Evolutionary conservation across 441 rosid species (phyloP), one percentile per base, ranked within the genome.

Genomic region (Populus hybrid): DNA sequence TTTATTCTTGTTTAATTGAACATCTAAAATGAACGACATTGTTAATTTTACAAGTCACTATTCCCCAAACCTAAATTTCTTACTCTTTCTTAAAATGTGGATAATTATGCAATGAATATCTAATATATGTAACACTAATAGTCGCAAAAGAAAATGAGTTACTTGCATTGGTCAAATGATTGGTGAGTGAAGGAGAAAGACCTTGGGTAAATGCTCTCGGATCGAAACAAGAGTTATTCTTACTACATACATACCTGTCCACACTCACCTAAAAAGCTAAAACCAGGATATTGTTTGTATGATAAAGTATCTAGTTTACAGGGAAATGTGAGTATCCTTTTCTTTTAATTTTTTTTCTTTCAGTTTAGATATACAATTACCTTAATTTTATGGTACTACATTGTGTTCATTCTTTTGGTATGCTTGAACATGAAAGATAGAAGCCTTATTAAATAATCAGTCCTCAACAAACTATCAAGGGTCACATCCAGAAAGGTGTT

Each of bases 201-300:
- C 36, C 61, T 80, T 95, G 78, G 99, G 97, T 21, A 91, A 87
- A 63, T 82, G 91, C 80, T 95, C 94, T 71, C 79, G 90, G 72
- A 84, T 91, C 84, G 69, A 87, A 85, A 30, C 87, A 85, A 53
- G 96, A 89, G 82, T 77, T 94, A 64, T 84, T 80, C 78, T 36
- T 74, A 63, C 83, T 95, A 87, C 97, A 91, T 85, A 82, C 79
- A 38, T 38, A 38, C 46, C 40, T 92, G 94, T 70, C 12, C 83
- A 38, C 82, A 85, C 81, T 97, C 98, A 23, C 99, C 99, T 0
- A 92, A 87, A 85, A 90, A 90, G 79, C 86, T 94, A 9, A 89
- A 87, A 77, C 95, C 95, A 0, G 94, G 96, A 57, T 73, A n/a
- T n/a, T n/a, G 91, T 89, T 94, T 98, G 99, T 94, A 95, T 80